Percentiles rank a stretch among this genome's conserved stretches.
Evolutionary conservation across 192 early-diverging fungal species (phyloP).

Genomic region (Anaeromyces robustus): DNA sequence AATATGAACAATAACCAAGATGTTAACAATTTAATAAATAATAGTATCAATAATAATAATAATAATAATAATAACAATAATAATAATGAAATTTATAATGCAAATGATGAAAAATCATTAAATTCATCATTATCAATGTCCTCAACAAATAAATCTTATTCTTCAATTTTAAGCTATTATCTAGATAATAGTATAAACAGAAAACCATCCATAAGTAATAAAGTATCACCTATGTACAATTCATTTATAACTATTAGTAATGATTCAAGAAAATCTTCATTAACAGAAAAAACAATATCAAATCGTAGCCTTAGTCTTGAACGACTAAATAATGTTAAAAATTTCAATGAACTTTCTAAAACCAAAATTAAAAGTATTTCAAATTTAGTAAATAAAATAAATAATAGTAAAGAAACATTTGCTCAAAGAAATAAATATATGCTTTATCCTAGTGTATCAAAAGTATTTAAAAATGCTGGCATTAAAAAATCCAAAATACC

Average conservation of each 20-base stretch:
- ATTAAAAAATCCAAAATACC: neutral
- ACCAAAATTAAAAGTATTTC: neutral
- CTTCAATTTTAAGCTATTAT: neutral
- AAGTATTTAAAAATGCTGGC: neutral
- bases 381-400: neutral
- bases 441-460: neutral
- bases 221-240: neutral
- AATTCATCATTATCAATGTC: no score
- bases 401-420: neutral
- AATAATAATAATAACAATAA: neutral
- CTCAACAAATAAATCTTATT: neutral
- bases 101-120: no score
- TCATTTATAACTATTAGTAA: neutral
- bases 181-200: neutral
- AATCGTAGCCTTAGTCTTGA: neutral
- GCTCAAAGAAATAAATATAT: neutral
- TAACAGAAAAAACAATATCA: neutral
- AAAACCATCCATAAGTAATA: neutral
- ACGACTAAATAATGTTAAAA: neutral
- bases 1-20: no score
- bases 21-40: no score
- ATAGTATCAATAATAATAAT: no score
- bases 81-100: neutral
- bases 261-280: neutral
- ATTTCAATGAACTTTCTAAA: neutral